Conservation (phyloP, 345 rosid genomes). For the Citrus glauca region DNA sequence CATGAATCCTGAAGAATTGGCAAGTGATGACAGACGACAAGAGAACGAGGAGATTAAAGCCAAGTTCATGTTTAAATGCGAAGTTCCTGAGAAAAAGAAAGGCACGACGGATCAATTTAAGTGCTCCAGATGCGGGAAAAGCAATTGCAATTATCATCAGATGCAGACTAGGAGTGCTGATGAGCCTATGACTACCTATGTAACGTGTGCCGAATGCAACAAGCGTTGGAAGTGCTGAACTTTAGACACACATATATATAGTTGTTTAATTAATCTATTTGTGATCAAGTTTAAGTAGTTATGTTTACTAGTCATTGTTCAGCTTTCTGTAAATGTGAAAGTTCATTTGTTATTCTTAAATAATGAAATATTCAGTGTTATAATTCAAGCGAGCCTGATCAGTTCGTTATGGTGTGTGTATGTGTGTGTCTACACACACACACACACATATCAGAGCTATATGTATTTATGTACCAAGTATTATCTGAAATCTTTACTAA, state of each 20-base stretch:
- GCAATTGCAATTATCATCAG: constrained; percentile 38
- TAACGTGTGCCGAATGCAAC: constrained; percentile 48
- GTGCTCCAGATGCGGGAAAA: constrained; percentile 44
- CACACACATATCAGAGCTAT: too few relatives aligned
- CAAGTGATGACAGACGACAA: not conserved
- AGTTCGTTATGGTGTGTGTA: too few relatives aligned
- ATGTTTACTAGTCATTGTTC: too few relatives aligned
- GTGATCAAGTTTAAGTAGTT: too few relatives aligned
- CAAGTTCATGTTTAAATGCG: not conserved
- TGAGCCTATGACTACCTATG: constrained; percentile 58
- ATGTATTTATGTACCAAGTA: too few relatives aligned
- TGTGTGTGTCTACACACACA: too few relatives aligned
- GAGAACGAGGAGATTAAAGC: not conserved
- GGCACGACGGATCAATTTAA: constrained; percentile 54
- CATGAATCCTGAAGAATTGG: not conserved
- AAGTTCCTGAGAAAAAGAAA: not conserved
- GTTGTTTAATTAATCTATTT: not conserved
- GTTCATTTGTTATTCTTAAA: too few relatives aligned
- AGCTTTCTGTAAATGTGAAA: too few relatives aligned
- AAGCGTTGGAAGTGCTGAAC: constrained; percentile 45
- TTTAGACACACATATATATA: too few relatives aligned
- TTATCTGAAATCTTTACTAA: too few relatives aligned
- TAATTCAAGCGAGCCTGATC: too few relatives aligned
- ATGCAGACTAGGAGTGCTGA: constrained; percentile 27
- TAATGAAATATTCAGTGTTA: too few relatives aligned